Conservation (phyloP, 345 rosid genomes). For the Gossypium rotundifolium region DNA sequence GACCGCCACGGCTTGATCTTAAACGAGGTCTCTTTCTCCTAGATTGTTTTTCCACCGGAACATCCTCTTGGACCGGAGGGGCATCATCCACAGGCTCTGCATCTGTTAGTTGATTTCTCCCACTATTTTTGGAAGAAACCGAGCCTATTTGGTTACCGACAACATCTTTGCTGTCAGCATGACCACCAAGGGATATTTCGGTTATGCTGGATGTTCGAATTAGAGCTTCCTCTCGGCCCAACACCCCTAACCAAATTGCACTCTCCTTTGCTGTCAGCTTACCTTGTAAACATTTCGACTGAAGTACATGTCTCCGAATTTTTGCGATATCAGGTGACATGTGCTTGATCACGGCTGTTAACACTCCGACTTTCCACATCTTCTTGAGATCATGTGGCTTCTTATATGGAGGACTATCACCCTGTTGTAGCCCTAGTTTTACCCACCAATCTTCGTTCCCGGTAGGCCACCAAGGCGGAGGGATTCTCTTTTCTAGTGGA, state of each 20-base stretch:
- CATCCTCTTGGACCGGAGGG: conserved; percentile 31
- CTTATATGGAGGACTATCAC: conserved; percentile 80
- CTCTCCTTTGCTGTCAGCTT: conserved; percentile 10
- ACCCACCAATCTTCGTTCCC: conserved; percentile 98
- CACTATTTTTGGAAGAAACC: conserved; percentile 70
- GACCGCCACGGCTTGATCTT: conserved; percentile 11
- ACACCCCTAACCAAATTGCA: neutral
- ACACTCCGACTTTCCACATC: conserved; percentile 98
- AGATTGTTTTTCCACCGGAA: conserved; percentile 32
- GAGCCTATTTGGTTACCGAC: conserved; percentile 57
- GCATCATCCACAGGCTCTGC: conserved; percentile 27
- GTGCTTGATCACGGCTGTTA: conserved; percentile 92
- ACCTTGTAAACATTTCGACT: conserved; percentile 6
- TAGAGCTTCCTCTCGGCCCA: conserved; percentile 39
- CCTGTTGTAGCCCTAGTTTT: conserved; percentile 48
- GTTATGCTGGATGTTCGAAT: conserved; percentile 69
- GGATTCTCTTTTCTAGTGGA: conserved; percentile 79
- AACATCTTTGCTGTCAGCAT: conserved; percentile 27
- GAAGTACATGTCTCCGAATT: neutral
- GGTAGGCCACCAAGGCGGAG: conserved; percentile 99
- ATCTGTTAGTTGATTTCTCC: conserved; percentile 38
- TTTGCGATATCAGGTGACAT: conserved; percentile 22
- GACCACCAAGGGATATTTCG: conserved; percentile 40
- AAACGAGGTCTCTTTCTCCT: conserved; percentile 40
- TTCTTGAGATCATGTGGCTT: conserved; percentile 98